These are phyloP conservation scores for Talaromyces trachyspermus DNA, from an alignment of 495 filamentous ascomycete genomes.

Conservation along the genomic window DNA sequence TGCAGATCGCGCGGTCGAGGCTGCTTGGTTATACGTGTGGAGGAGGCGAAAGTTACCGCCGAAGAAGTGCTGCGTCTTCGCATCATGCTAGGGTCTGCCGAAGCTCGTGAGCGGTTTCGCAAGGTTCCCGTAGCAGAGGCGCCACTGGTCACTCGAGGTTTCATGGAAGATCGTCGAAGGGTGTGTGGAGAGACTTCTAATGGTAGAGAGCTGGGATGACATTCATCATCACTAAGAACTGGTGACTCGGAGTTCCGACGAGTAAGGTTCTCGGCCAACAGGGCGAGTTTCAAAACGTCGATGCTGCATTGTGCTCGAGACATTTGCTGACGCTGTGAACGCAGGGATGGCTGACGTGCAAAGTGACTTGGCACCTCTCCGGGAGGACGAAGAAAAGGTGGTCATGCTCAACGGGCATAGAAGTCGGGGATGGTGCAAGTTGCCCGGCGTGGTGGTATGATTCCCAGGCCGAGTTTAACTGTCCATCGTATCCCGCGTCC, in stretches of 20 bases:
- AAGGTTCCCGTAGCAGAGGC: background rate
- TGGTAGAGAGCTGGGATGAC: conserved; percentile 39
- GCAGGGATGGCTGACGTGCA: conserved; percentile 13
- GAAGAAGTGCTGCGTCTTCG: conserved; percentile 8
- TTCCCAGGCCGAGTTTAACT: conserved; percentile 18
- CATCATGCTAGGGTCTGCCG: background rate
- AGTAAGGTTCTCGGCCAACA: conserved; percentile 20
- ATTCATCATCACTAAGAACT: conserved; percentile 24
- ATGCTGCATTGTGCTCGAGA: conserved; percentile 36
- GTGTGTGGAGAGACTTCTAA: conserved; percentile 26
- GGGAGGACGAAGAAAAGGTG: background rate
- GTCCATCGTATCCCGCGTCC: conserved; percentile 27
- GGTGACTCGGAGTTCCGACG: conserved; percentile 5
- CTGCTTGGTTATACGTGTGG: conserved; percentile 31
- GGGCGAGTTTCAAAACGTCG: conserved; percentile 30
- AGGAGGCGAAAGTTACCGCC: conserved; percentile 3
- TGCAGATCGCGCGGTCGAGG: conserved; percentile 20
- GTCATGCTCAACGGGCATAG: conserved; percentile 15
- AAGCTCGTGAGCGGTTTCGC: conserved; percentile 2
- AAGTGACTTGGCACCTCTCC: background rate
- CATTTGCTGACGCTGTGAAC: conserved; percentile 36
- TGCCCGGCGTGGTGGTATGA: conserved; percentile 11
- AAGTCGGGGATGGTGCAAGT: conserved; percentile 31
- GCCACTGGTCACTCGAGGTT: background rate
- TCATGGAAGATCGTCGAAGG: conserved; percentile 20